These are phyloP conservation scores for Bacterosira constricta DNA, from an alignment of 108 stramenopile genomes.

Conservation along the genomic window DNA sequence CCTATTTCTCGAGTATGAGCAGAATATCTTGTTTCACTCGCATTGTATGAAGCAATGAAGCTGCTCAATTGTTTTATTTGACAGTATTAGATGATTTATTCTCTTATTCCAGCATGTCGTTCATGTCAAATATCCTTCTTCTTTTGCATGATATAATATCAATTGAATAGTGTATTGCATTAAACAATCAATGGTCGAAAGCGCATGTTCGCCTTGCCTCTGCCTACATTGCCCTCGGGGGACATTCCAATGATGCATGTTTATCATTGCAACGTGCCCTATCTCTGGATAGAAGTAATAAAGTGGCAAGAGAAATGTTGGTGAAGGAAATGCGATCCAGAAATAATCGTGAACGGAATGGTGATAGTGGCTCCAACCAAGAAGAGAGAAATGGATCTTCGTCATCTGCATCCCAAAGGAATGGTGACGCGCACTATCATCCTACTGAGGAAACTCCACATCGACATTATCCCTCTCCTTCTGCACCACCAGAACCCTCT, in stretches of 20 bases:
- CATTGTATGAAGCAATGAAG: too few species aligned
- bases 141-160: background rate
- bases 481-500: conserved; percentile 23
- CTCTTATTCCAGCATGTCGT: background rate
- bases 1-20: background rate
- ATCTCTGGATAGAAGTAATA: conserved; percentile 64
- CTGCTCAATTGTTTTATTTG: too few species aligned
- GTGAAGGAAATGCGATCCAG: conserved; percentile 62
- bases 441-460: conserved; percentile 8
- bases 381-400: background rate
- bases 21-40: background rate
- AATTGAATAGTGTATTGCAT: conserved; percentile 56
- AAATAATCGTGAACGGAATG: conserved; percentile 23
- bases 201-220: conserved; percentile 80
- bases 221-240: conserved; percentile 76
- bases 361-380: background rate
- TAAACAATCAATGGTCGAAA: conserved; percentile 78
- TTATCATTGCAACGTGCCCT: conserved; percentile 72
- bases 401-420: background rate
- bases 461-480: background rate
- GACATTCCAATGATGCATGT: conserved; percentile 85
- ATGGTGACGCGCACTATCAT: background rate
- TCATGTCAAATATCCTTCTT: background rate
- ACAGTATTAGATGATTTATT: background rate
- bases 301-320: conserved; percentile 72